phyloP scores from a whole-genome alignment of 306 rosid species.

The Cucurbita moschata region DNA sequence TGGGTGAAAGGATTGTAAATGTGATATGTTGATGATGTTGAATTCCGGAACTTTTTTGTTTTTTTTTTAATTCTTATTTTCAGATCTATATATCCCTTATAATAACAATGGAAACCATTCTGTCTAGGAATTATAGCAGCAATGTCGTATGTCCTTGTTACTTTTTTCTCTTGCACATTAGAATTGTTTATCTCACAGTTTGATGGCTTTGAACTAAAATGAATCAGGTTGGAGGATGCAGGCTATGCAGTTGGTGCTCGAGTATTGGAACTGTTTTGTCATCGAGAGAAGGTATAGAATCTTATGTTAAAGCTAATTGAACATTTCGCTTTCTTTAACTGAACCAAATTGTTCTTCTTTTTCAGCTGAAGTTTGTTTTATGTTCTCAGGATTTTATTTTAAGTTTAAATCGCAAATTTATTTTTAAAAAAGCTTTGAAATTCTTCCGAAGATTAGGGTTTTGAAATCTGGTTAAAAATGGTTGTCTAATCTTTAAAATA shows the following conservation, averaged over 20 bases:
- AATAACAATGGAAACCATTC: no score
- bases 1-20: not conserved
- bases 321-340: not conserved
- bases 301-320: not conserved
- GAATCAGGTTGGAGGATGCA: constrained; percentile 79
- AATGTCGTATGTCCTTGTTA: no score
- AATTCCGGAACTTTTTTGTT: not conserved
- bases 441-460: not conserved
- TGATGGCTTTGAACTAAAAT: constrained; percentile 9
- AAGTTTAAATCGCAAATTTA: not conserved
- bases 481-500: not conserved
- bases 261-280: constrained; percentile 90
- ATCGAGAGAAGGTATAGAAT: constrained; percentile 69
- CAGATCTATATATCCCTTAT: not conserved
- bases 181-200: not conserved
- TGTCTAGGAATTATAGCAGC: no score
- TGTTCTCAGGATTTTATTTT: not conserved
- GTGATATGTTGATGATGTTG: not conserved
- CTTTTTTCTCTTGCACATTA: not conserved
- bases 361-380: not conserved
- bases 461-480: not conserved
- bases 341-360: not conserved
- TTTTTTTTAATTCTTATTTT: no score
- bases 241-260: constrained; percentile 98
- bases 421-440: not conserved